A percentile compares a stretch with the other conserved stretches of the same genome.
Evolutionary conservation across 2,329 filamentous ascomycete species (phyloP).

Genomic region (Dothideomycetes sp.): DNA sequence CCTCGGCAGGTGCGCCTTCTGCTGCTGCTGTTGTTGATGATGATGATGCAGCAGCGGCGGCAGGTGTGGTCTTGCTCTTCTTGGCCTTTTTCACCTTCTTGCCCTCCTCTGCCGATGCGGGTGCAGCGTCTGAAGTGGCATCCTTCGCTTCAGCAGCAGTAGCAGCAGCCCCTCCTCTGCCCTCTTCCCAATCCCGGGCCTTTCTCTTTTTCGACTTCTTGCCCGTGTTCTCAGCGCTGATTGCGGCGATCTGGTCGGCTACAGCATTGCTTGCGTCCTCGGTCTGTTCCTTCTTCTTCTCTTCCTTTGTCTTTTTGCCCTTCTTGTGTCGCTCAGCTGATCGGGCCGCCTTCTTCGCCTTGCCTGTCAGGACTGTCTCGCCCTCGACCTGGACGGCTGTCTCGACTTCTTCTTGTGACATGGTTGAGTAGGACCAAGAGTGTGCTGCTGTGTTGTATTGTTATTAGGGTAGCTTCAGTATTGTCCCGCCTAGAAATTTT

Average conservation of each 20-base stretch:
- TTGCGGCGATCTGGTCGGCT: slow-evolving; percentile 9
- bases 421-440: neutral
- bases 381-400: too few relatives aligned
- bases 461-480: neutral
- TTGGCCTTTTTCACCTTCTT: slow-evolving; percentile 13
- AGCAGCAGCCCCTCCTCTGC: slow-evolving; percentile 11
- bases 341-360: slow-evolving; percentile 24
- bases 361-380: slow-evolving; percentile 16
- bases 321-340: slow-evolving; percentile 23
- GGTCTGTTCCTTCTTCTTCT: slow-evolving; percentile 15
- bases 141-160: slow-evolving; percentile 12
- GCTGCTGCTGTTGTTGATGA: too few relatives aligned
- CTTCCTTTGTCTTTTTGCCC: slow-evolving; percentile 22
- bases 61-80: slow-evolving; percentile 6
- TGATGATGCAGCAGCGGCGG: neutral
- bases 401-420: slow-evolving; percentile 20
- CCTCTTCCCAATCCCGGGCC: slow-evolving; percentile 11
- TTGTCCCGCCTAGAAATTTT: neutral
- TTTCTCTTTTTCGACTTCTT: slow-evolving; percentile 16
- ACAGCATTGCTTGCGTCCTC: slow-evolving; percentile 7
- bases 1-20: slow-evolving; percentile 1
- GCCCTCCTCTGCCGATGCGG: slow-evolving; percentile 1
- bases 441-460: neutral
- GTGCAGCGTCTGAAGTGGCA: slow-evolving; percentile 1
- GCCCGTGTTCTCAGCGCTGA: slow-evolving; percentile 6